phyloP scores from a whole-genome alignment of 306 rosid genomes.

The Prunus mira region DNA sequence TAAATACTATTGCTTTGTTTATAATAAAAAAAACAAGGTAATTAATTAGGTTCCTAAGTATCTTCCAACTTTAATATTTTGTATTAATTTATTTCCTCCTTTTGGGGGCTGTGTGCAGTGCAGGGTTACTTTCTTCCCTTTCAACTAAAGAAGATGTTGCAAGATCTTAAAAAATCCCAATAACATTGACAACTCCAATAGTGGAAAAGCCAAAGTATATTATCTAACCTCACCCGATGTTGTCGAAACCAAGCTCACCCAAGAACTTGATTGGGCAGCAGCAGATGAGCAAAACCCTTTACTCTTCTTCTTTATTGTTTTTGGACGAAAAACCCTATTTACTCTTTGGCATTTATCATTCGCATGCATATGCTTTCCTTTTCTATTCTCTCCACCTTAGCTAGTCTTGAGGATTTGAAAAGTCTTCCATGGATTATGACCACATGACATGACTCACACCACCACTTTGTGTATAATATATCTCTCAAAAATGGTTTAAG shows the following conservation, averaged over 20 bases:
- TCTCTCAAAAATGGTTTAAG: not conserved
- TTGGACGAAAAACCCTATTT: not conserved
- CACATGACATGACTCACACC: not conserved
- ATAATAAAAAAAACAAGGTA: too few relatives aligned
- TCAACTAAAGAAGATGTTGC: not conserved
- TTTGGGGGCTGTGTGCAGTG: not conserved
- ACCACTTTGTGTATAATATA: not conserved
- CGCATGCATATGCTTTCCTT: constrained; percentile 20
- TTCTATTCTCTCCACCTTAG: constrained; percentile 6
- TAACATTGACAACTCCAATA: constrained; percentile 7
- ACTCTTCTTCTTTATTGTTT: too few relatives aligned
- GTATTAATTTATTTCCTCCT: not conserved
- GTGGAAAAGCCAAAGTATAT: not conserved
- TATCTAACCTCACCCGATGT: not conserved
- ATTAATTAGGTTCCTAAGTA: not conserved
- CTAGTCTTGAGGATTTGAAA: not conserved
- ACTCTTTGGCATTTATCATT: not conserved
- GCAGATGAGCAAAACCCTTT: not conserved
- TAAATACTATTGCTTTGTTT: too few relatives aligned
- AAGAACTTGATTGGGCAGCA: not conserved
- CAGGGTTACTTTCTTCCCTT: not conserved
- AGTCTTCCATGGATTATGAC: constrained; percentile 4
- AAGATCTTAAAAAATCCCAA: constrained; percentile 5
- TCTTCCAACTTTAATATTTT: not conserved
- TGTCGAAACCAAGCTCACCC: not conserved